Percentiles rank a stretch among this genome's conserved stretches.
phyloP scores from a whole-genome alignment of 768 basidiomycete genomes.

The Cystobasidium ongulense region DNA sequence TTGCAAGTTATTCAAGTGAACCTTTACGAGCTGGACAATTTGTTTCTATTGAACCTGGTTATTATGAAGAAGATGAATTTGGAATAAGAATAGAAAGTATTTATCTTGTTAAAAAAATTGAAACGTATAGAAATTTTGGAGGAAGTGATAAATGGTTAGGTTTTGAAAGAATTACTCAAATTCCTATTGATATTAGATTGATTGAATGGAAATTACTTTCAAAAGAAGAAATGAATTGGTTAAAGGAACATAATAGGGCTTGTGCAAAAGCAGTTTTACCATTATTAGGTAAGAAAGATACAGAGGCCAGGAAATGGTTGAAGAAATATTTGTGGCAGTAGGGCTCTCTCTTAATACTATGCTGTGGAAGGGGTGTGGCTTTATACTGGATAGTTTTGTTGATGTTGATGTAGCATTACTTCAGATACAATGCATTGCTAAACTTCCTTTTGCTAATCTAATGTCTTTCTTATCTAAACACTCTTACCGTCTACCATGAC shows the following conservation, averaged over 20 bases:
- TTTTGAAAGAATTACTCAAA: conserved; percentile 49
- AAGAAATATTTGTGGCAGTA: conserved; percentile 46
- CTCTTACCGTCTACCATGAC: background rate
- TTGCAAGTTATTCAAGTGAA: conserved; percentile 14
- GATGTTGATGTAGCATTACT: conserved; percentile 40
- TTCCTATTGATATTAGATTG: conserved; percentile 86
- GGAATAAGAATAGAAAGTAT: conserved; percentile 91
- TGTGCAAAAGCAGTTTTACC: background rate
- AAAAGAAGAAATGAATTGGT: conserved; percentile 76
- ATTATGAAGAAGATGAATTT: conserved; percentile 65
- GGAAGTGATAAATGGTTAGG: conserved; percentile 15
- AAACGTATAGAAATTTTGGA: conserved; percentile 40
- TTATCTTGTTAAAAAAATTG: conserved; percentile 60
- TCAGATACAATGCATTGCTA: background rate
- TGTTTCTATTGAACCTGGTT: conserved; percentile 70
- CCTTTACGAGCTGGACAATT: conserved; percentile 62
- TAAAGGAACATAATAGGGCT: conserved; percentile 72
- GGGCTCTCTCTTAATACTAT: conserved; percentile 51
- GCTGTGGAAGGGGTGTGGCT: conserved; percentile 43
- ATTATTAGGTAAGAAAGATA: conserved; percentile 43
- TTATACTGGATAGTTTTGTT: background rate
- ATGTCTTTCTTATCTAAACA: no score
- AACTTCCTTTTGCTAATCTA: background rate
- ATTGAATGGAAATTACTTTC: conserved; percentile 74
- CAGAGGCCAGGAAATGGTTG: conserved; percentile 48